Conservation (phyloP, 2,329 filamentous ascomycete genomes). For the Myriosclerotinia scirpicola region DNA sequence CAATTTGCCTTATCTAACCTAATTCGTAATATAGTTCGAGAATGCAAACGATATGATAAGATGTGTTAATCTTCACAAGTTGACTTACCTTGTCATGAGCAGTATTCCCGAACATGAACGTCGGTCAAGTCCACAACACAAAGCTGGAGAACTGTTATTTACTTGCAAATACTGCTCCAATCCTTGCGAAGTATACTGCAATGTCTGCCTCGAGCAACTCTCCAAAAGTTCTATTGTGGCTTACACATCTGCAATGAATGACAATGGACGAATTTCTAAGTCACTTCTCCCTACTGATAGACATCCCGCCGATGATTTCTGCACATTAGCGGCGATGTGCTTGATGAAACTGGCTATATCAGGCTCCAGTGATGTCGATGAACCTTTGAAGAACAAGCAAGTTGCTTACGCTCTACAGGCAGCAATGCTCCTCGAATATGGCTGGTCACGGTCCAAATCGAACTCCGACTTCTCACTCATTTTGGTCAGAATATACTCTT, state of each 20-base stretch:
- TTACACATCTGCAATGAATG: slow-evolving; percentile 34
- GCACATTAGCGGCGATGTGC: slow-evolving; percentile 38
- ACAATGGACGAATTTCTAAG: slow-evolving; percentile 33
- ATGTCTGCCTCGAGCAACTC: slow-evolving; percentile 30
- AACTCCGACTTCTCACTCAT: slow-evolving; percentile 45
- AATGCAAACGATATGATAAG: slow-evolving; percentile 30
- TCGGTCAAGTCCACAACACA: slow-evolving; percentile 23
- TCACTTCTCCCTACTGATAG: slow-evolving; percentile 39
- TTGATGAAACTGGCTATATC: slow-evolving; percentile 37
- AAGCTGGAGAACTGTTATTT: slow-evolving; percentile 19
- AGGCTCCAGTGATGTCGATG: slow-evolving; percentile 10
- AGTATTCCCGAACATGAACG: slow-evolving; percentile 34
- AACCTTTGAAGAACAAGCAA: slow-evolving; percentile 25
- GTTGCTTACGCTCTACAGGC: slow-evolving; percentile 38
- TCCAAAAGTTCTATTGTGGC: slow-evolving; percentile 29
- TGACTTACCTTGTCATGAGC: slow-evolving; percentile 36
- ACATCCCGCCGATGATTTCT: slow-evolving; percentile 41
- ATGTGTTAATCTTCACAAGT: slow-evolving; percentile 36
- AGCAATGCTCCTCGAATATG: slow-evolving; percentile 39
- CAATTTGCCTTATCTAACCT: background rate
- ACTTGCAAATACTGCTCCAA: slow-evolving; percentile 31
- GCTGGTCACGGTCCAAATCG: slow-evolving; percentile 40
- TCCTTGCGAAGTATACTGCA: slow-evolving; percentile 30
- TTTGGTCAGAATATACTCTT: slow-evolving; percentile 42
- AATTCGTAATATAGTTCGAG: slow-evolving; percentile 12